Evolutionary conservation across 2,329 filamentous ascomycete genomes (phyloP), one percentile per base, ranked within the genome.

Genomic region (Hypocreales sp.): DNA sequence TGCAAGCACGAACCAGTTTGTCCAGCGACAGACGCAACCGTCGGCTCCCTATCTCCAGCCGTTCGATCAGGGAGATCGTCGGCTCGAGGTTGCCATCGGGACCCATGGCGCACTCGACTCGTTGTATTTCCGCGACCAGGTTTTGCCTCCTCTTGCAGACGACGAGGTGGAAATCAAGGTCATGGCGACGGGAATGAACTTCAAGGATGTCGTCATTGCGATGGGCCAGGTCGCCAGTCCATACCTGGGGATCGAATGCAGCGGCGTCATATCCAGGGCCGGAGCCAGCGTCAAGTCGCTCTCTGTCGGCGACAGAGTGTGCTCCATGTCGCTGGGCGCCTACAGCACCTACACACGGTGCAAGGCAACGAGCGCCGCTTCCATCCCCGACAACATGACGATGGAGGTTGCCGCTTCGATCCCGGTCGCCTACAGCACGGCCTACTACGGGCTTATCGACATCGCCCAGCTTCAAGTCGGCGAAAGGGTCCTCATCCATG

Each of bases 241-340:
- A 4, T 46, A 48, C 15, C 35, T 48, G 3, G 53, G 55, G 7
- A 46, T 55, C 18, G 62, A 65, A 33, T 51, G 47, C 29, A 51
- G 51, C 20, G 55, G 54, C 5, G 42, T 43, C 0, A 38, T 59
- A 5, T 49, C 57, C 18, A 48, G 51, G 0, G 55, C 80, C 10
- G 81, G 80, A 7, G 50, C 64, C 2, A 58, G 56, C 4, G 72
- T 80, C 3, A 67, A 53, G n/a, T 55, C 51, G 15, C 64, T 87
- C 31, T 56, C 68, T 34, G 42, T 64, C 5, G 82, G 83, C 31
- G 82, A 92, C 54, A 73, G 79, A 37, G 74, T 92, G 9, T 82
- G 83, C 9, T 47, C 47, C 22, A 41, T 49, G 41, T 53, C 40
- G 0, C 29, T 44, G 2, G 48, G 51, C 4, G 48, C 47, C 1